Evolutionary conservation across 805 yeast genomes (phyloP).

Genomic region (Torulaspora microellipsoides): DNA sequence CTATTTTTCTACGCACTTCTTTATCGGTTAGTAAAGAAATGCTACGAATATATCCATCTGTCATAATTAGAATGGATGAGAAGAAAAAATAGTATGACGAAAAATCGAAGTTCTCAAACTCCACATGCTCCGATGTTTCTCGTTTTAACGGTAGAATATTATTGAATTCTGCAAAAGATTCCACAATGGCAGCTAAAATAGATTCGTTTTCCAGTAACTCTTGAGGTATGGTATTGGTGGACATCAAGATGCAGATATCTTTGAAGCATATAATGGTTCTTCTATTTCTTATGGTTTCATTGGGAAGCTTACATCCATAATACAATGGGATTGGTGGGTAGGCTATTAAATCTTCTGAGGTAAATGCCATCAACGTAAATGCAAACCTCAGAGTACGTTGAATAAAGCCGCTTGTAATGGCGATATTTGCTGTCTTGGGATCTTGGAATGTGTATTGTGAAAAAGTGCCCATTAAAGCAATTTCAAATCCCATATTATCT

Average conservation of each 20-base stretch:
- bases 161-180: conserved; percentile 28
- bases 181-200: conserved; percentile 19
- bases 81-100: conserved; percentile 32
- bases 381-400: conserved; percentile 29
- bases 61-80: conserved; percentile 30
- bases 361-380: conserved; percentile 29
- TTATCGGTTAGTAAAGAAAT: conserved; percentile 24
- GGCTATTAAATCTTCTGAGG: conserved; percentile 23
- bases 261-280: conserved; percentile 30
- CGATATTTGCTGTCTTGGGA: conserved; percentile 28
- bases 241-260: conserved; percentile 67
- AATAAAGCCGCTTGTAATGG: conserved; percentile 26
- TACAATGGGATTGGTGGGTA: conserved; percentile 25
- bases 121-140: conserved; percentile 78
- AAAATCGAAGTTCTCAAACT: conserved; percentile 85
- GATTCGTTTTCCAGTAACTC: conserved; percentile 27
- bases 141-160: conserved; percentile 61
- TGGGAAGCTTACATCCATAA: conserved; percentile 26
- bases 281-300: conserved; percentile 27
- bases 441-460: conserved; percentile 33
- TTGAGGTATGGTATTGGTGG: conserved; percentile 56
- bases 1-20: conserved; percentile 15
- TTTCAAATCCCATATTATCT: conserved; percentile 21
- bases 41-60: conserved; percentile 31
- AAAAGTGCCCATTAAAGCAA: conserved; percentile 25